Conservation (phyloP, 176 grass and related monocot species). For the Carex parvula region DNA sequence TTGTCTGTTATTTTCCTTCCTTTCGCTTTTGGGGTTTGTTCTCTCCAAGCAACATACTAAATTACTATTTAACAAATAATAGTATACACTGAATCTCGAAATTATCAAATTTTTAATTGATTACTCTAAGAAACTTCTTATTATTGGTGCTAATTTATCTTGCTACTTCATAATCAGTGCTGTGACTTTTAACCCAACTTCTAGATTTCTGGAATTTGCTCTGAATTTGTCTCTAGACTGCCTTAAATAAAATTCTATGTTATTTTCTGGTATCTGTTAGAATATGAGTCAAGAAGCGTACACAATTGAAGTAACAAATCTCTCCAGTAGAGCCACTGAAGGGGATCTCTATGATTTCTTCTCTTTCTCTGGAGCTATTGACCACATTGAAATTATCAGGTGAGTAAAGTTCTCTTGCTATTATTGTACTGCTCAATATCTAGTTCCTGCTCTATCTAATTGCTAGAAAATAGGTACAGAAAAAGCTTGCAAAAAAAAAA, state of each 20-base stretch:
- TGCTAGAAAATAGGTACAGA: not conserved
- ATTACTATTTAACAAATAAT: not conserved
- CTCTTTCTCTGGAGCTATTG: conserved; percentile 93
- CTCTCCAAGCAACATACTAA: not conserved
- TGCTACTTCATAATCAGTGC: not conserved
- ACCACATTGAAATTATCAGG: conserved; percentile 91
- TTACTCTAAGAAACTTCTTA: not conserved
- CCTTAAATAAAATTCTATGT: not conserved
- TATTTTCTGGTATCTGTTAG: conserved; percentile 37
- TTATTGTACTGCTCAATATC: not conserved
- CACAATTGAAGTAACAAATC: conserved; percentile 83
- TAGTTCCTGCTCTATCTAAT: not conserved
- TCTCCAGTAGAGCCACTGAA: conserved; percentile 65
- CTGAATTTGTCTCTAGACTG: not conserved
- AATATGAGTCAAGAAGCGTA: conserved; percentile 63
- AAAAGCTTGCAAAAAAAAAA: not conserved
- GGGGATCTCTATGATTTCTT: conserved; percentile 86
- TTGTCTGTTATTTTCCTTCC: not conserved
- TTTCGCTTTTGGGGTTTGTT: not conserved
- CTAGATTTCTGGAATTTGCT: not conserved
- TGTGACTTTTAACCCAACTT: conserved; percentile 8
- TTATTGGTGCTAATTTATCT: not conserved
- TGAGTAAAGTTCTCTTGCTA: conserved; percentile 7
- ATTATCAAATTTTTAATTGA: not conserved
- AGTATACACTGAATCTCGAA: not conserved